Conservation (phyloP, 176 grass and related monocot genomes). For the Cenchrus americanus region DNA sequence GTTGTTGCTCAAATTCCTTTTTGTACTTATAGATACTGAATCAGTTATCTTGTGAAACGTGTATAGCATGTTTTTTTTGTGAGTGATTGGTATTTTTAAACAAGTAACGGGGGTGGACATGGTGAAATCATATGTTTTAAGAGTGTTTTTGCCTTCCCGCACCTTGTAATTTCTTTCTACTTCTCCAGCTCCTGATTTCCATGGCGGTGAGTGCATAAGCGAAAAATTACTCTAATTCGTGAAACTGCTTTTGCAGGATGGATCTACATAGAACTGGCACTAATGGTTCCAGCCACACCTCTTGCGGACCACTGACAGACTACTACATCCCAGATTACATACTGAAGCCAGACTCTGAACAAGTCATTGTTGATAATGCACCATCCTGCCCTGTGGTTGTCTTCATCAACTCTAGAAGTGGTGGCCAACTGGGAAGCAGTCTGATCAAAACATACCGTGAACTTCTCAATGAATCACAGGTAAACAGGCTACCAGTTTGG, state of each 20-base stretch:
- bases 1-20: not conserved
- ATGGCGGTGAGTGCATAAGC: not conserved
- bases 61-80: not conserved
- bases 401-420: slow-evolving; percentile 94
- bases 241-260: slow-evolving; percentile 49
- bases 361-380: not conserved
- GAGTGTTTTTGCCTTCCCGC: not conserved
- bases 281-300: slow-evolving; percentile 25
- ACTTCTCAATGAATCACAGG: slow-evolving; percentile 89
- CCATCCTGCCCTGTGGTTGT: slow-evolving; percentile 85
- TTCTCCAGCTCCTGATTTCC: not conserved
- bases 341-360: slow-evolving; percentile 53
- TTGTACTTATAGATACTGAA: not conserved
- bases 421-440: slow-evolving; percentile 80
- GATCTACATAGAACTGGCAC: not conserved
- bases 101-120: not conserved
- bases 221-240: not conserved
- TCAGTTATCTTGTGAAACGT: not conserved
- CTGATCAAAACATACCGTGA: slow-evolving; percentile 80
- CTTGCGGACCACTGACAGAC: slow-evolving; percentile 41
- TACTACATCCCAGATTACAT: slow-evolving; percentile 93
- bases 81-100: slow-evolving; percentile 5
- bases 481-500: slow-evolving; percentile 37
- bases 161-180: not conserved
- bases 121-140: not conserved